Evolutionary conservation across 2,329 filamentous ascomycete species (phyloP).

Genomic region (Colletotrichum aenigma): DNA sequence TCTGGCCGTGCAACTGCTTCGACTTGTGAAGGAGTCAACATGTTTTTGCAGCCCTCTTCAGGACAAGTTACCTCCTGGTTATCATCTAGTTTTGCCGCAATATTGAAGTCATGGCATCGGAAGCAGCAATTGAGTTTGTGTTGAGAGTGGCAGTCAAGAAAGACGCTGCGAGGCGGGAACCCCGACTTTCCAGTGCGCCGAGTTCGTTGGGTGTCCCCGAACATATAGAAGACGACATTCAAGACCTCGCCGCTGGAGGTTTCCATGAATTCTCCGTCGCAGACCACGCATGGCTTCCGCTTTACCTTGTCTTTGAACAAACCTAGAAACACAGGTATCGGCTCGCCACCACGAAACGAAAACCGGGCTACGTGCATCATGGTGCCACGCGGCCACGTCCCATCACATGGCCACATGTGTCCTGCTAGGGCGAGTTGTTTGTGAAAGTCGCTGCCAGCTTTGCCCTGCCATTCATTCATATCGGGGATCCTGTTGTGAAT

Average conservation of each 20-base stretch:
- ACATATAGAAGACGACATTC: background rate
- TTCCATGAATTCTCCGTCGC: slow-evolving; percentile 13
- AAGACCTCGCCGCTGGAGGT: background rate
- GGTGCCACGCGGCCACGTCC: background rate
- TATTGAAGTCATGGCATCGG: background rate
- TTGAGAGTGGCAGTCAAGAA: background rate
- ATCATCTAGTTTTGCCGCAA: background rate
- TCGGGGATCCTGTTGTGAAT: background rate
- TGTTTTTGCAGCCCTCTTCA: background rate
- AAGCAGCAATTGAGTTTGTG: background rate
- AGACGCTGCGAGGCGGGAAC: background rate
- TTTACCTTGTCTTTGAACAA: background rate
- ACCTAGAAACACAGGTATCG: background rate
- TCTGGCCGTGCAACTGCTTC: background rate
- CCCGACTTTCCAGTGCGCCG: background rate
- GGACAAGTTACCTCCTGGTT: background rate
- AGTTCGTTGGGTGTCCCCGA: background rate
- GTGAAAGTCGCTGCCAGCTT: background rate
- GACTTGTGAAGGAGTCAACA: slow-evolving; percentile 4
- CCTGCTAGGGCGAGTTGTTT: background rate
- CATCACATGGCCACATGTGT: background rate
- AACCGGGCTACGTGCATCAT: background rate
- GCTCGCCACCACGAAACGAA: background rate
- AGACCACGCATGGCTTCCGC: slow-evolving; percentile 14
- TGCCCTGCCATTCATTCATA: background rate